Evolutionary conservation across 2,329 filamentous ascomycete genomes (phyloP).

Genomic region (Alternaria panax): DNA sequence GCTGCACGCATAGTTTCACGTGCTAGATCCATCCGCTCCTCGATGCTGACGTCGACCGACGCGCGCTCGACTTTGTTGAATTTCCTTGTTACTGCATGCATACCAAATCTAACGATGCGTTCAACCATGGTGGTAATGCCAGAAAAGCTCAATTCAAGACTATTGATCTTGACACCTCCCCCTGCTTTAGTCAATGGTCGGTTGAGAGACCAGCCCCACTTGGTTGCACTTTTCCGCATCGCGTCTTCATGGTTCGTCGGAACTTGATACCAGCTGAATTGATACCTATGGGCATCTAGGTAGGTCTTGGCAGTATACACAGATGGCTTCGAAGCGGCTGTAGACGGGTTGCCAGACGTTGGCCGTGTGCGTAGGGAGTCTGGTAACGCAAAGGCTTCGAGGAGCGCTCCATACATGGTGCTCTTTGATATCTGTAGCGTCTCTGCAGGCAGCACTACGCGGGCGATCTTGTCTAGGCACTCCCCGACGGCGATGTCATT

Average conservation of each 20-base stretch:
- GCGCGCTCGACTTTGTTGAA: constrained; percentile 39
- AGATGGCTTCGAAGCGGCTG: background rate
- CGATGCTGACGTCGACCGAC: constrained; percentile 55
- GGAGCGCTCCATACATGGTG: constrained; percentile 80
- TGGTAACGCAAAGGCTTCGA: constrained; percentile 83
- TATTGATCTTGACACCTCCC: constrained; percentile 43
- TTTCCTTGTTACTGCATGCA: constrained; percentile 38
- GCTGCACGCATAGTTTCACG: constrained; percentile 77
- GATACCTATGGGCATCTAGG: constrained; percentile 16
- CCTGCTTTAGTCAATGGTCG: constrained; percentile 67
- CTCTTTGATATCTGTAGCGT: constrained; percentile 63
- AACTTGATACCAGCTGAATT: constrained; percentile 63
- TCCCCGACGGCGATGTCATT: constrained; percentile 89
- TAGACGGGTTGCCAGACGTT: background rate
- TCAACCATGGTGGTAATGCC: constrained; percentile 73
- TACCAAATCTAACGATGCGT: constrained; percentile 58
- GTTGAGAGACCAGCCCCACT: constrained; percentile 72
- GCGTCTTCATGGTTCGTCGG: constrained; percentile 67
- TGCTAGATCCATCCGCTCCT: constrained; percentile 74
- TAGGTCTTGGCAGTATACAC: constrained; percentile 32
- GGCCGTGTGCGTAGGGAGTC: constrained; percentile 5
- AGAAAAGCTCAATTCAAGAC: constrained; percentile 64
- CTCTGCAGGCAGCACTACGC: constrained; percentile 72
- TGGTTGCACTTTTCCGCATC: constrained; percentile 54
- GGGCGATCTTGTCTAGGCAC: constrained; percentile 85